Percentiles rank a stretch among this genome's conserved stretches.
phyloP scores from a whole-genome alignment of 805 yeast species.

The Myxozyma vanderwaltii region DNA sequence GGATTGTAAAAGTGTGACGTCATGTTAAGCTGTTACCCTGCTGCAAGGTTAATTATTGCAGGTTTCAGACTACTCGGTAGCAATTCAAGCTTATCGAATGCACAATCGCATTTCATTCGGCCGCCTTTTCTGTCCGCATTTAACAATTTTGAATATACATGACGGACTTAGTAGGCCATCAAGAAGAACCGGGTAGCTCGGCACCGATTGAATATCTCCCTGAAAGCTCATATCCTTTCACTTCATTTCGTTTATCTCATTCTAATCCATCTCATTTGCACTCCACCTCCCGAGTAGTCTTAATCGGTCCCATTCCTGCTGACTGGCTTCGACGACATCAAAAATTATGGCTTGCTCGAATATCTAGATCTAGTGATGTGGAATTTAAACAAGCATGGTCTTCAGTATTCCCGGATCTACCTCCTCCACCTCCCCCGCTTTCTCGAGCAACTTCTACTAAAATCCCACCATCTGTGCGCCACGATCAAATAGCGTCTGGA shows the following conservation, averaged over 20 bases:
- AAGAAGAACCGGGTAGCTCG: not conserved
- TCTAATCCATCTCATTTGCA: constrained; percentile 54
- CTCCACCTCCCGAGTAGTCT: constrained; percentile 50
- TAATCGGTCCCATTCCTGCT: constrained; percentile 62
- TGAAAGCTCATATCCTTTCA: constrained; percentile 49
- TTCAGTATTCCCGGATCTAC: constrained; percentile 27
- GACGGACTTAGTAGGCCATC: not conserved
- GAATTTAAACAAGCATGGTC: constrained; percentile 33
- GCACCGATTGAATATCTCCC: not conserved
- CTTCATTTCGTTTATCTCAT: constrained; percentile 61
- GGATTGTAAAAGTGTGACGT: not conserved
- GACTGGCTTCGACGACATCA: constrained; percentile 53
- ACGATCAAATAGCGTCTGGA: not conserved
- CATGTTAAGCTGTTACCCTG: not conserved
- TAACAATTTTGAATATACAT: not conserved
- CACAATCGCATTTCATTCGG: not conserved
- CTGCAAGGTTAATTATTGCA: not conserved
- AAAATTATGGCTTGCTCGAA: constrained; percentile 29
- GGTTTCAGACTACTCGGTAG: not conserved
- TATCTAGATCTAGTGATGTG: constrained; percentile 21
- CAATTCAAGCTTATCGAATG: not conserved
- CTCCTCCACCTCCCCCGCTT: constrained; percentile 21
- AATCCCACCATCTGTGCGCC: constrained; percentile 2
- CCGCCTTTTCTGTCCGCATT: not conserved
- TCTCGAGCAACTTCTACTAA: not conserved